A percentile compares a stretch with the other conserved stretches of the same genome.
phyloP scores from a whole-genome alignment of 495 filamentous ascomycete genomes.

The Parathielavia appendiculata region DNA sequence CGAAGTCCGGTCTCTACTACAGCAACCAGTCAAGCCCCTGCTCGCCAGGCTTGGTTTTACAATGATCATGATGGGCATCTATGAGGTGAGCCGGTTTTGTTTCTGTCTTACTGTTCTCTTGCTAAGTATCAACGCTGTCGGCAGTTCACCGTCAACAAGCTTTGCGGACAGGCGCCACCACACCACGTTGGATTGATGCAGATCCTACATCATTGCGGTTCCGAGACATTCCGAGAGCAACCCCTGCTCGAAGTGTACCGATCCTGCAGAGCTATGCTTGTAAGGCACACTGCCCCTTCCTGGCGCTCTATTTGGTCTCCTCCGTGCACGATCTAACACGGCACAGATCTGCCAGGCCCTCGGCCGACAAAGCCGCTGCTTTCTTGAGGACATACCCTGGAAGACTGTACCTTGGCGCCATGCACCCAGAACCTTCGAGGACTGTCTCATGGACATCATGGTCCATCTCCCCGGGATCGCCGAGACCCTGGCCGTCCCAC shows the following conservation, averaged over 20 bases:
- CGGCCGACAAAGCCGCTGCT: not conserved
- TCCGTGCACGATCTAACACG: not conserved
- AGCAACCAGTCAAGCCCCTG: not conserved
- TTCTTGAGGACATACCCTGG: conserved; percentile 9
- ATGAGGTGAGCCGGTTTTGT: not conserved
- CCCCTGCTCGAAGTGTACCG: not conserved
- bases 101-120: not conserved
- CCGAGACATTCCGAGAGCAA: not conserved
- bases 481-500: not conserved
- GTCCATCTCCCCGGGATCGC: conserved; percentile 11
- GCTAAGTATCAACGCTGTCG: not conserved
- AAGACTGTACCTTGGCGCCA: conserved; percentile 11
- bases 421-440: conserved; percentile 12
- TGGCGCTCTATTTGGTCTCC: not conserved
- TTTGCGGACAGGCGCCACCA: not conserved
- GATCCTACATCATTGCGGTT: not conserved
- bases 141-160: not conserved
- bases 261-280: conserved; percentile 1
- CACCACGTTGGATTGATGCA: not conserved
- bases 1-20: not conserved
- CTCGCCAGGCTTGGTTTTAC: not conserved
- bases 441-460: conserved; percentile 15
- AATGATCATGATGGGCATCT: not conserved
- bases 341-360: not conserved
- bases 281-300: not conserved